phyloP scores from a whole-genome alignment of 2,329 filamentous ascomycete species.

The Sclerotinia spermophila region DNA sequence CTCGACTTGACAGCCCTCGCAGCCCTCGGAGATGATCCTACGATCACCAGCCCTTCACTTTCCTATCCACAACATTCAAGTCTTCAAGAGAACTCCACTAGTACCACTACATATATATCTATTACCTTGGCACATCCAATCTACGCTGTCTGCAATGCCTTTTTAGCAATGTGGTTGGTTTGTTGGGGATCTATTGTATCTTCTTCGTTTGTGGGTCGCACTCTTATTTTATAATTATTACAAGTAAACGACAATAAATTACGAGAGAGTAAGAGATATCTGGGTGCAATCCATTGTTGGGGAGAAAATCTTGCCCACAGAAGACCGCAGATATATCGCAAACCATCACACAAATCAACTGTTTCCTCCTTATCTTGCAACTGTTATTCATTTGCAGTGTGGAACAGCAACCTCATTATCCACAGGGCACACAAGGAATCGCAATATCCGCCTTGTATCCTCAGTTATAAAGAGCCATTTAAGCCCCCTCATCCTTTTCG shows the following conservation, averaged over 20 bases:
- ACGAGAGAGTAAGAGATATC: conserved; percentile 13
- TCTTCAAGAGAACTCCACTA: not conserved
- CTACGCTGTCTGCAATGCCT: conserved; percentile 6
- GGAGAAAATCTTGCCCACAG: not conserved
- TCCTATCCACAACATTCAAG: not conserved
- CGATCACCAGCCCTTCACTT: not conserved
- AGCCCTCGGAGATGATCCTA: conserved; percentile 6
- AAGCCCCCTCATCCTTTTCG: not conserved
- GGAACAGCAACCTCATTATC: not conserved
- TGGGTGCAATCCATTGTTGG: not conserved
- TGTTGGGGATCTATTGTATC: not conserved
- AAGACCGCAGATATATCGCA: conserved; percentile 7
- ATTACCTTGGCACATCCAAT: not conserved
- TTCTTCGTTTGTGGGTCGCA: conserved; percentile 14
- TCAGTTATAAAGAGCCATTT: not conserved
- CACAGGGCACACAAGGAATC: not conserved
- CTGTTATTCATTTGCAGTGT: not conserved
- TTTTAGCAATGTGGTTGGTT: conserved; percentile 7
- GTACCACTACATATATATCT: not conserved
- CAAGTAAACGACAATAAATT: conserved; percentile 9
- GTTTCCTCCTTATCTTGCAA: not conserved
- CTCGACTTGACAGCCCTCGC: not conserved
- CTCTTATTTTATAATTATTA: conserved; percentile 9
- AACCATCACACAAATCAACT: not conserved
- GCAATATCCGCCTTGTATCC: not conserved